Conservation (phyloP, 2,329 filamentous ascomycete genomes). For the Ambrosiella beaveri region DNA sequence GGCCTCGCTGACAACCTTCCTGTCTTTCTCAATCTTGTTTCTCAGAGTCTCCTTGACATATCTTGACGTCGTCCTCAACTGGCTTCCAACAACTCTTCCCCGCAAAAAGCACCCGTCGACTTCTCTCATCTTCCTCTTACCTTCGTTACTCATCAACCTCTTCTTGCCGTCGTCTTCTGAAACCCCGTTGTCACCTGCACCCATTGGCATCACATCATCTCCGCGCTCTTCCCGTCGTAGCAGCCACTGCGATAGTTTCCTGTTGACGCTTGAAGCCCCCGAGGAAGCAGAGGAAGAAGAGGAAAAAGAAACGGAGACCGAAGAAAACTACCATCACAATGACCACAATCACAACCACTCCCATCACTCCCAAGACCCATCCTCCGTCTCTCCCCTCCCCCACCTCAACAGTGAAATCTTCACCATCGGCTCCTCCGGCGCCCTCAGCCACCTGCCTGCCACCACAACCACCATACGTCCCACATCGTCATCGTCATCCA, state of each 20-base stretch:
- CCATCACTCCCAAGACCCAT: slow-evolving; percentile 8
- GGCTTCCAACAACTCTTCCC: slow-evolving; percentile 34
- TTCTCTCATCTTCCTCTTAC: no score
- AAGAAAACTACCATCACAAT: no score
- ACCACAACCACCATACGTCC: background rate
- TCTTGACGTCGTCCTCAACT: slow-evolving; percentile 40
- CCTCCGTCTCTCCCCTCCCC: slow-evolving; percentile 4
- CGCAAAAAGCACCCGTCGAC: background rate
- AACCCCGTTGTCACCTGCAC: no score
- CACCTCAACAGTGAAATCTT: slow-evolving; percentile 6
- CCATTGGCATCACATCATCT: no score
- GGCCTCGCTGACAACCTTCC: slow-evolving; percentile 43
- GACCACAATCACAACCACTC: no score
- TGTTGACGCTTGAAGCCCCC: no score
- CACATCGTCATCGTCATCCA: background rate
- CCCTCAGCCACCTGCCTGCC: background rate
- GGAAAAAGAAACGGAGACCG: no score
- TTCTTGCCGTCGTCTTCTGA: no score
- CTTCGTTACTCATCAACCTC: no score
- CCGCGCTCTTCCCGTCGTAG: no score
- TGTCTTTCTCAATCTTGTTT: slow-evolving; percentile 44
- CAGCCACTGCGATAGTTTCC: no score
- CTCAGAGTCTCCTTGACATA: slow-evolving; percentile 45
- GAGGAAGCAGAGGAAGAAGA: no score
- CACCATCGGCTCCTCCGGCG: slow-evolving; percentile 1